Base-by-base conservation (phyloP, 805 yeast genomes). In the Kodamaea fukazawae region DNA sequence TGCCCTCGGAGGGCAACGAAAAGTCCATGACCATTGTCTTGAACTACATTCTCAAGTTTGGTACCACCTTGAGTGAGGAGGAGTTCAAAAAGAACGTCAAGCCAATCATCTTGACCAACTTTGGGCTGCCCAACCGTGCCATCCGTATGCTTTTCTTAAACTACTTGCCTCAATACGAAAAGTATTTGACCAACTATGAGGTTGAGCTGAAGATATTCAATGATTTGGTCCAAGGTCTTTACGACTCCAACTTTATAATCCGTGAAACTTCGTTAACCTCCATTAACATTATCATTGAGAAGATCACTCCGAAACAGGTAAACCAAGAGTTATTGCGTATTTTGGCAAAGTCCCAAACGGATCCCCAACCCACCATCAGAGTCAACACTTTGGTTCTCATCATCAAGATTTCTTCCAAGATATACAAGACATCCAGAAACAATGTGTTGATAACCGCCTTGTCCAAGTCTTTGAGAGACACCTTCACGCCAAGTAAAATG, bases 381-480 rank as follows among this genome's bases (percentile, higher is more conserved):
- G 84, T 87, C 3, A 84, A 83, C 52, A 86, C 95, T 0, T 76
- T 87, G 11, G 70, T 83, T 14, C 71, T 86, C 31, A 71, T 88
- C 25, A 79, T 84, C 29, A 77, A 78, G 40, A 78, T 88, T 32
- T 81, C 93, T 0, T 58, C 70, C 23, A 63, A 69, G 43, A 73
- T 88, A 49, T 79, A 79, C 50, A 53, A 67, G 14, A 60, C 57
- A 11, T 68, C 84, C 3, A 72, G 90, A 42, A 71, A 86, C 7
- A 81, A 79, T 15, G 96, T 93, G 2, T 65, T 93, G 34, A 80
- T 88, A 2, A 88, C 96, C 1, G 98, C 97, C 0, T 83, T 86
- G 50, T 76, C 86, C 2, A 83, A 89, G 51, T 84, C 95, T 0
- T 69, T 91, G 33, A 81, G 81, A 51, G 99, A 91, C 59, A 75